Conservation (phyloP, 2,329 filamentous ascomycete species). For the Didymella segeticola region DNA sequence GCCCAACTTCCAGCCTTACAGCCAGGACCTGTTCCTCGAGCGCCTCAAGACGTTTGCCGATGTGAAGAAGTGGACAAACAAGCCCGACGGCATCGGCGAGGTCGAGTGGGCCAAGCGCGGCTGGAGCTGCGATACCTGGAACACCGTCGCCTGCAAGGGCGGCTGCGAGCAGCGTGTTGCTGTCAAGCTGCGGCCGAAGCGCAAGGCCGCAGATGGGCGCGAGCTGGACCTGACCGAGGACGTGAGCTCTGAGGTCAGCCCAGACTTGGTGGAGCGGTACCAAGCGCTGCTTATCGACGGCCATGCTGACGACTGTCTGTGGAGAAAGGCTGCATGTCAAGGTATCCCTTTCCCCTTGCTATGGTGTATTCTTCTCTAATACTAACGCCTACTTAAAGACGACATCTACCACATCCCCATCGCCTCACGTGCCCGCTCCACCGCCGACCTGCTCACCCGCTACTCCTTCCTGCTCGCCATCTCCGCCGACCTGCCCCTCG, state of each 20-base stretch:
- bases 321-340: slow-evolving; percentile 87
- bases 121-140: slow-evolving; percentile 77
- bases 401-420: slow-evolving; percentile 68
- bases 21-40: slow-evolving; percentile 80
- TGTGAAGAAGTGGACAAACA: slow-evolving; percentile 91
- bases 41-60: slow-evolving; percentile 88
- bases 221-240: slow-evolving; percentile 61
- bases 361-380: background rate
- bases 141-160: slow-evolving; percentile 80
- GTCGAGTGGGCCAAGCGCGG: slow-evolving; percentile 94
- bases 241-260: slow-evolving; percentile 56
- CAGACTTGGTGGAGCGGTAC: slow-evolving; percentile 79
- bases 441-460: slow-evolving; percentile 48
- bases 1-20: slow-evolving; percentile 84
- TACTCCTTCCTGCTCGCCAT: slow-evolving; percentile 50
- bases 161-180: slow-evolving; percentile 85
- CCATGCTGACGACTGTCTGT: slow-evolving; percentile 83
- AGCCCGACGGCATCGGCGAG: slow-evolving; percentile 84
- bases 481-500: slow-evolving; percentile 39
- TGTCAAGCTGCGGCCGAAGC: slow-evolving; percentile 71
- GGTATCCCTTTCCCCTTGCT: slow-evolving; percentile 56
- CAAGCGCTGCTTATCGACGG: slow-evolving; percentile 73
- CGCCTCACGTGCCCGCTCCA: slow-evolving; percentile 46
- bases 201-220: slow-evolving; percentile 51
- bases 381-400: slow-evolving; percentile 52